Evolutionary conservation across 805 yeast genomes (phyloP).

Genomic region (Phaffomyces thermotolerans): DNA sequence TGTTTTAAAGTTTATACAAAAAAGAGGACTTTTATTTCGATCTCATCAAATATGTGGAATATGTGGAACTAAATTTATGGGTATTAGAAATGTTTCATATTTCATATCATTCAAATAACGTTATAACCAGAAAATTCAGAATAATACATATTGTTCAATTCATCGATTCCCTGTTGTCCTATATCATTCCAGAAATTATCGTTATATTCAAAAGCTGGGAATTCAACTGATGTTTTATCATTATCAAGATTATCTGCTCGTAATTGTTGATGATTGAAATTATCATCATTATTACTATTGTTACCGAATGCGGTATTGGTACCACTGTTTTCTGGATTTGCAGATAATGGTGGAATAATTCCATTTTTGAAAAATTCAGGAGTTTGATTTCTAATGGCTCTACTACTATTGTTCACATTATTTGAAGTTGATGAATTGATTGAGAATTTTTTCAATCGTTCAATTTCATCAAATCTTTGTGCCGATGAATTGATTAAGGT

Average conservation of each 20-base stretch:
- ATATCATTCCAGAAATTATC: slow-evolving; percentile 23
- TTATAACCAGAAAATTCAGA: slow-evolving; percentile 24
- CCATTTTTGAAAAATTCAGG: slow-evolving; percentile 2
- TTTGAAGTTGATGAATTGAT: background rate
- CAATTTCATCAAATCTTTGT: slow-evolving; percentile 9
- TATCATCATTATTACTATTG: background rate
- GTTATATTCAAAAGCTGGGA: slow-evolving; percentile 10
- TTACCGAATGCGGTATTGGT: background rate
- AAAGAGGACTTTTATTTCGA: too few relatives aligned
- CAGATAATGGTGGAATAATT: slow-evolving; percentile 6
- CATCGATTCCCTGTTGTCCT: slow-evolving; percentile 23
- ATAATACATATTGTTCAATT: slow-evolving; percentile 22
- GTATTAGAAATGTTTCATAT: too few relatives aligned
- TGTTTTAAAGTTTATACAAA: too few relatives aligned
- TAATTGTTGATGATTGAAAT: background rate
- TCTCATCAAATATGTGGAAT: too few relatives aligned
- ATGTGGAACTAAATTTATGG: too few relatives aligned
- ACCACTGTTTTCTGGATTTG: slow-evolving; percentile 5
- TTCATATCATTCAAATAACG: slow-evolving; percentile 4
- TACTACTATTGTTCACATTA: background rate
- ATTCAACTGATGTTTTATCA: slow-evolving; percentile 13
- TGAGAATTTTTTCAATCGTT: background rate
- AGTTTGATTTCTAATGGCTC: background rate
- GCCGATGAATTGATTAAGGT: slow-evolving; percentile 10
- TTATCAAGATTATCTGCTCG: background rate